These are phyloP conservation scores for Straminergon stramineum DNA, from an alignment of 225 moss, liverwort and hornwort genomes.

Conservation along the genomic window DNA sequence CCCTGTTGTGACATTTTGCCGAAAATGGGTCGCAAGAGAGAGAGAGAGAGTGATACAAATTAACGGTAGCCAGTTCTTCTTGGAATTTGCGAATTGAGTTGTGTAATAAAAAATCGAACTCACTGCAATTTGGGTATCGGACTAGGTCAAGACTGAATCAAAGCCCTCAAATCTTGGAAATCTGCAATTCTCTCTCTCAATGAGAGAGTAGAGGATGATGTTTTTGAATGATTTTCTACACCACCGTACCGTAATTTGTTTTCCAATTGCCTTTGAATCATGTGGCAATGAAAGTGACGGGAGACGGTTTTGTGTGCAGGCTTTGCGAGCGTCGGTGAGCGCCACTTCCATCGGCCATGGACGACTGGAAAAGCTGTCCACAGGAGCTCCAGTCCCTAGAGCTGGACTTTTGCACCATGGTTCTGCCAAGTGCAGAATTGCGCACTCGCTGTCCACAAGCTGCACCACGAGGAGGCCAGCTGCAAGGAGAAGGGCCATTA, in stretches of 20 bases:
- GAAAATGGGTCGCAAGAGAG: not conserved
- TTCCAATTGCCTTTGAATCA: not conserved
- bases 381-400: not conserved
- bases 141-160: too few species aligned
- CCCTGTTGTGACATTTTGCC: not conserved
- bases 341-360: not conserved
- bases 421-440: not conserved
- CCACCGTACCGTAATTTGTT: too few species aligned
- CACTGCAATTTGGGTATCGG: too few species aligned
- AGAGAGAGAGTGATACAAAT: not conserved
- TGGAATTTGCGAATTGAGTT: not conserved
- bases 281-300: not conserved
- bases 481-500: not conserved
- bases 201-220: too few species aligned
- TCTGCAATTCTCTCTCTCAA: not conserved
- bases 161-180: not conserved
- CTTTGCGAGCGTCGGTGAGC: conserved; percentile 1
- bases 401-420: not conserved
- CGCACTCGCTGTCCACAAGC: conserved; percentile 14
- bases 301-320: not conserved
- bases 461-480: not conserved
- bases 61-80: not conserved
- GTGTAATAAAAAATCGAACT: not conserved
- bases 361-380: not conserved
- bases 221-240: not conserved